Percentiles rank a stretch among this genome's conserved stretches.
phyloP scores from a whole-genome alignment of 805 yeast genomes.

The Kockiozyma suomiensis region DNA sequence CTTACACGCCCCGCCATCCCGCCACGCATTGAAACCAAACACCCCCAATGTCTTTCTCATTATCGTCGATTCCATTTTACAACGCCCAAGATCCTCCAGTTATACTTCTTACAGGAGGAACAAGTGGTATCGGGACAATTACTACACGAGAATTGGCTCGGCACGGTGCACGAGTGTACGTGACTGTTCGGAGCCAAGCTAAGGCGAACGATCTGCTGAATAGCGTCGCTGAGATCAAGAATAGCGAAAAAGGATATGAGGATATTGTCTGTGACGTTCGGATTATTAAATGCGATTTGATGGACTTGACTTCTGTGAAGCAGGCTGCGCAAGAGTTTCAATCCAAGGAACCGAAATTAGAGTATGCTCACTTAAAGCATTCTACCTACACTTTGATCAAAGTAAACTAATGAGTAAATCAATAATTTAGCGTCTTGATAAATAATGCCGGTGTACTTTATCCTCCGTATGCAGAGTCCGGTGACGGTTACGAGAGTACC shows the following conservation, averaged over 20 bases:
- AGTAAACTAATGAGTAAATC: too few relatives aligned
- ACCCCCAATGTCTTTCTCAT: conserved; percentile 4
- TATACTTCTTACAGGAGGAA: conserved; percentile 28
- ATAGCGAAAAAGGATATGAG: conserved; percentile 1
- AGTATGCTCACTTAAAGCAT: conserved; percentile 38
- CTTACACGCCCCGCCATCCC: too few relatives aligned
- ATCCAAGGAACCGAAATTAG: conserved; percentile 43
- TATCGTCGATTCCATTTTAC: conserved; percentile 8
- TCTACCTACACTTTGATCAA: neutral
- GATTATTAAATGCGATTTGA: conserved; percentile 5
- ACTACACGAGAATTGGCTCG: conserved; percentile 24
- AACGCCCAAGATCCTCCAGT: conserved; percentile 1
- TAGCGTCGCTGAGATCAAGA: neutral
- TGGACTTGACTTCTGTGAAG: conserved; percentile 17
- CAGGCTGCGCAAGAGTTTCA: conserved; percentile 20
- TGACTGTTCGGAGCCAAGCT: conserved; percentile 22
- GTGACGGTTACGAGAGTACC: conserved; percentile 75
- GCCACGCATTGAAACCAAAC: too few relatives aligned
- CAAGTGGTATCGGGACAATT: conserved; percentile 32
- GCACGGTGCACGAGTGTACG: conserved; percentile 31
- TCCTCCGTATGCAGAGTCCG: conserved; percentile 64
- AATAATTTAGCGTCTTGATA: conserved; percentile 53
- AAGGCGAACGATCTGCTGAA: conserved; percentile 10
- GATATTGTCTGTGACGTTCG: neutral
- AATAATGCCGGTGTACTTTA: conserved; percentile 84